Evolutionary conservation across 1,284 basidiomycete genomes (phyloP), one percentile per base, ranked within the genome.

Genomic region (Ceratobasidium sp.): DNA sequence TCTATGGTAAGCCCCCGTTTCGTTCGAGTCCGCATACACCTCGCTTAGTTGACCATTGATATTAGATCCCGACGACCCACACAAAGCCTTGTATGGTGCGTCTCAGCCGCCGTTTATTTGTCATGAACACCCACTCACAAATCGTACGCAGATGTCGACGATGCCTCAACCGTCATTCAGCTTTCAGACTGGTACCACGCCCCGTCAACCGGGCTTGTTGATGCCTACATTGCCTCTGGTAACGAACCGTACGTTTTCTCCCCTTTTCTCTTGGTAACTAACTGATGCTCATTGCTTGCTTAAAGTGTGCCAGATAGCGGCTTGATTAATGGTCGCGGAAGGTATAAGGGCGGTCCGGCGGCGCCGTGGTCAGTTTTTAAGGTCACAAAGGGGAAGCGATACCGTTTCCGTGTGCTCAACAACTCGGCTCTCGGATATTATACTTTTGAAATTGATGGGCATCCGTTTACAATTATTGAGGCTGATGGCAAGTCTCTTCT

Each of bases 321-420:
- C 1, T 79, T 88, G 22, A 83, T 90, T 78, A 89, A 90, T 69
- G 88, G 89, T 1, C 77, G 80, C 24, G 88, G 87, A 4, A 81
- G 84, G n/a, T 87, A 80, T 76, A 75, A 80, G 14, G 82, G 80
- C 8, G 84, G 83, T 4, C 83, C 83, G 5, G 78, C 78, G 36
- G 80, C 82, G 24, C 78, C 80, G 1, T 81, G 79, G 69, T 75
- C 82, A 15, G 80, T 82, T 17, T 77, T 84, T 67, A 83, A 82
- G 24, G 83, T 86, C 47, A 72, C 76, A 2, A 76, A 77, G 19
- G 82, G 81, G 6, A 81, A 82, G 71, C 82, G 83, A n/a, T 87
- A 89, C 78, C 85, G 89, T 6, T 85, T 90, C 79, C 85, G 89
- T 5, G 79, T 90, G 50, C 83, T 89, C 74, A 85, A 87, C 60